phyloP scores from a whole-genome alignment of 306 rosid genomes.

The Prinsepia uniflora region DNA sequence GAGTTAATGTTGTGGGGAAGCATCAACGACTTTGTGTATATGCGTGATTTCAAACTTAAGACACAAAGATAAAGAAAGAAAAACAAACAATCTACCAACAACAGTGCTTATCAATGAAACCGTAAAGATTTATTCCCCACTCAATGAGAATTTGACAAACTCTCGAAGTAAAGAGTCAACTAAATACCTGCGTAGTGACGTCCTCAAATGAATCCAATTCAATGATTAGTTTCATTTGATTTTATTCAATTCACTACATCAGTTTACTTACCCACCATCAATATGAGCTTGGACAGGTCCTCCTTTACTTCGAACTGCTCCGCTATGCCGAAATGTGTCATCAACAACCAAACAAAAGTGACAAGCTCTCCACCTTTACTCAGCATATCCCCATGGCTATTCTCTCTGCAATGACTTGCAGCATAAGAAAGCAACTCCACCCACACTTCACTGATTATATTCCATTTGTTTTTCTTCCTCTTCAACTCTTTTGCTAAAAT shows the following conservation, averaged over 20 bases:
- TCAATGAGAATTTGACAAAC: too few relatives aligned
- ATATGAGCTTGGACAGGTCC: background rate
- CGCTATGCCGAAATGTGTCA: background rate
- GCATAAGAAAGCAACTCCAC: slow-evolving; percentile 27
- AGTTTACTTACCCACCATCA: background rate
- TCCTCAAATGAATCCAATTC: too few relatives aligned
- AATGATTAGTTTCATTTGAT: too few relatives aligned
- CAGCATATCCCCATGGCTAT: slow-evolving; percentile 9
- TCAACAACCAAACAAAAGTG: background rate
- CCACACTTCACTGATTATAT: slow-evolving; percentile 11
- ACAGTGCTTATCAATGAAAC: too few relatives aligned
- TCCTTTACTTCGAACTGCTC: background rate
- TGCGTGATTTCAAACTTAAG: too few relatives aligned
- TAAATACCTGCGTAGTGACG: too few relatives aligned
- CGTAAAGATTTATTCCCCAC: too few relatives aligned
- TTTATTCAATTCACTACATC: background rate
- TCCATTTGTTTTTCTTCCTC: slow-evolving; percentile 1
- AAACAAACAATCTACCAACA: too few relatives aligned
- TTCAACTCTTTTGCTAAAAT: slow-evolving; percentile 11
- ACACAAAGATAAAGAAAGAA: too few relatives aligned
- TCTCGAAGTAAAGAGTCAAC: background rate
- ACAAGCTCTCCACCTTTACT: slow-evolving; percentile 28
- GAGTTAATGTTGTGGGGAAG: too few relatives aligned
- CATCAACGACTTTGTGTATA: too few relatives aligned
- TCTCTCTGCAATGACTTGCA: slow-evolving; percentile 14